phyloP scores from a whole-genome alignment of 2,329 filamentous ascomycete genomes.

The Fusarium sp. region DNA sequence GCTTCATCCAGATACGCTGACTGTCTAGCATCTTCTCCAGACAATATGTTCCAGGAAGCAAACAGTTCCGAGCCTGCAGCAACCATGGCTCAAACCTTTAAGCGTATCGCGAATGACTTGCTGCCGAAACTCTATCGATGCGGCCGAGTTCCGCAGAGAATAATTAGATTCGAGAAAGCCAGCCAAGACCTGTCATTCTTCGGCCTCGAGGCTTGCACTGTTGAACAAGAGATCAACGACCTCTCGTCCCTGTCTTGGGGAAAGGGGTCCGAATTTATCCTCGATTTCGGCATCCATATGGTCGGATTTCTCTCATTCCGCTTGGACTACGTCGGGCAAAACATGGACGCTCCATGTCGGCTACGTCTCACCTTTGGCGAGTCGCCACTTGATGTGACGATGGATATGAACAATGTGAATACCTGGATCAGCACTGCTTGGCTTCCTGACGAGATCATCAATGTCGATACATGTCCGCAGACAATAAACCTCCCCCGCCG shows the following conservation, averaged over 20 bases:
- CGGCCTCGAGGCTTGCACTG: neutral
- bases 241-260: neutral
- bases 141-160: neutral
- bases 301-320: neutral
- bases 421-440: neutral
- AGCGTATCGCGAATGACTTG: neutral
- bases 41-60: neutral
- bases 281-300: neutral
- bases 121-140: neutral
- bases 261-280: neutral
- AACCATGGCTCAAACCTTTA: neutral
- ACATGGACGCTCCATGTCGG: neutral
- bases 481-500: neutral
- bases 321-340: neutral
- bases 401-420: neutral
- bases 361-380: neutral
- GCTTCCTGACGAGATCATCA: neutral
- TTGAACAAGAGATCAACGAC: neutral
- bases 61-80: neutral
- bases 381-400: neutral
- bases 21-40: neutral
- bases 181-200: neutral
- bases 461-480: neutral
- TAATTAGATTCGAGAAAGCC: neutral
- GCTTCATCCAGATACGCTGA: too few relatives aligned